phyloP scores from a whole-genome alignment of 2,329 filamentous ascomycete species.

The Sclerotinia minor region DNA sequence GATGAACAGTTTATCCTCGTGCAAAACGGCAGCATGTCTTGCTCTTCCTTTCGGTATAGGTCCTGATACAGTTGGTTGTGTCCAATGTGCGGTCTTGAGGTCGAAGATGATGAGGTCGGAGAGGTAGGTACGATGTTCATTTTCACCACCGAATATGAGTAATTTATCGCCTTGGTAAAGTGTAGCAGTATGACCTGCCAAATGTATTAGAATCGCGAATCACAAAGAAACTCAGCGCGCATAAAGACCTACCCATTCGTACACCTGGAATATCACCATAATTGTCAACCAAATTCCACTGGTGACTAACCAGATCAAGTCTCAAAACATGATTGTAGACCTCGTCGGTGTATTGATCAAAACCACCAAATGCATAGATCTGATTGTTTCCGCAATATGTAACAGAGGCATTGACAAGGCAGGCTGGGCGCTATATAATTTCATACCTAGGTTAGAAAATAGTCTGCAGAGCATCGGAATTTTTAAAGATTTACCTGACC shows the following conservation, averaged over 20 bases:
- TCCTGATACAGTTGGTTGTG: constrained; percentile 82
- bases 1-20: constrained; percentile 96
- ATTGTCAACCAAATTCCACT: constrained; percentile 96
- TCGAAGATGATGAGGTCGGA: constrained; percentile 97
- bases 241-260: constrained; percentile 73
- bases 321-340: constrained; percentile 96
- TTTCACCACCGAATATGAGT: constrained; percentile 96
- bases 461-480: background rate
- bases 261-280: constrained; percentile 98
- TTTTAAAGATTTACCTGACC: constrained; percentile 52
- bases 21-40: constrained; percentile 84
- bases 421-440: constrained; percentile 67
- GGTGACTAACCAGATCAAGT: constrained; percentile 80
- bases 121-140: constrained; percentile 93
- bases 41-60: constrained; percentile 86
- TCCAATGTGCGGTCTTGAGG: constrained; percentile 92
- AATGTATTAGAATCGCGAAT: background rate
- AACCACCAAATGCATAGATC: constrained; percentile 97
- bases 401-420: constrained; percentile 95
- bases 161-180: constrained; percentile 92
- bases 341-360: constrained; percentile 98
- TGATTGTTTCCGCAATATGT: constrained; percentile 98
- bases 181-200: constrained; percentile 83
- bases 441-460: constrained; percentile 8
- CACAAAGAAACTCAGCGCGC: background rate